Percentiles rank a stretch among this genome's conserved stretches.
Evolutionary conservation across 2,329 filamentous ascomycete genomes (phyloP).

Genomic region (Penicillium sclerotigenum): DNA sequence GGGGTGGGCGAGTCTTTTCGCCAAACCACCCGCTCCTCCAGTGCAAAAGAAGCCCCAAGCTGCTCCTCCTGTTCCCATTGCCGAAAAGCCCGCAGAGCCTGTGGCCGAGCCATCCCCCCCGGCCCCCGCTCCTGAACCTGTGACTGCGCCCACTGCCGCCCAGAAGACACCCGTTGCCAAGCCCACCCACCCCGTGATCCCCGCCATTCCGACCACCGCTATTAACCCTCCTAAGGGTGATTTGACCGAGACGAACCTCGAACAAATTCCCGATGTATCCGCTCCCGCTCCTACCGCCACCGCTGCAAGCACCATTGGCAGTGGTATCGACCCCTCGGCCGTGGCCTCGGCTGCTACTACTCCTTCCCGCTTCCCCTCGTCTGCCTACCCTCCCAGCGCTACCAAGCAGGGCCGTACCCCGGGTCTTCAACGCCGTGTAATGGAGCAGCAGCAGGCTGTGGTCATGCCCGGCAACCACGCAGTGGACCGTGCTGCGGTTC

Average conservation of each 20-base stretch:
- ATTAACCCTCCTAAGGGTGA: conserved; percentile 73
- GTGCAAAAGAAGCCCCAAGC: conserved; percentile 50
- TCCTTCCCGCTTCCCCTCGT: conserved; percentile 58
- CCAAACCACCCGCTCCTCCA: conserved; percentile 56
- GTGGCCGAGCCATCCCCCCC: conserved; percentile 43
- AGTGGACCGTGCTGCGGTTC: conserved; percentile 86
- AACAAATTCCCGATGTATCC: conserved; percentile 81
- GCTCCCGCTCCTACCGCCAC: conserved; percentile 74
- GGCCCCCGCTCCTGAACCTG: conserved; percentile 45
- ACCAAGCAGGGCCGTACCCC: conserved; percentile 71
- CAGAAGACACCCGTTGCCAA: conserved; percentile 38
- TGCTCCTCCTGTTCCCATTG: conserved; percentile 28
- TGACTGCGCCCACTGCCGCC: conserved; percentile 33
- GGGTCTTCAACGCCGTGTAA: conserved; percentile 78
- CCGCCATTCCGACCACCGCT: conserved; percentile 40
- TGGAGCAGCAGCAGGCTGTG: conserved; percentile 95
- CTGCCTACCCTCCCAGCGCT: conserved; percentile 76
- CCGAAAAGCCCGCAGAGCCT: conserved; percentile 31
- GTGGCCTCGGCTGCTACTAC: conserved; percentile 50
- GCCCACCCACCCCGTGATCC: conserved; percentile 31
- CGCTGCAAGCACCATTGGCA: conserved; percentile 81
- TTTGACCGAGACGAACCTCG: conserved; percentile 87
- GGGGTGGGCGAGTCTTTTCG: conserved; percentile 72
- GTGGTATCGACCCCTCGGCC: conserved; percentile 73
- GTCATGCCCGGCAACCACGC: conserved; percentile 97